These are phyloP conservation scores for Sclerospora graminicola DNA, from an alignment of 352 stramenopile species.

Conservation along the genomic window DNA sequence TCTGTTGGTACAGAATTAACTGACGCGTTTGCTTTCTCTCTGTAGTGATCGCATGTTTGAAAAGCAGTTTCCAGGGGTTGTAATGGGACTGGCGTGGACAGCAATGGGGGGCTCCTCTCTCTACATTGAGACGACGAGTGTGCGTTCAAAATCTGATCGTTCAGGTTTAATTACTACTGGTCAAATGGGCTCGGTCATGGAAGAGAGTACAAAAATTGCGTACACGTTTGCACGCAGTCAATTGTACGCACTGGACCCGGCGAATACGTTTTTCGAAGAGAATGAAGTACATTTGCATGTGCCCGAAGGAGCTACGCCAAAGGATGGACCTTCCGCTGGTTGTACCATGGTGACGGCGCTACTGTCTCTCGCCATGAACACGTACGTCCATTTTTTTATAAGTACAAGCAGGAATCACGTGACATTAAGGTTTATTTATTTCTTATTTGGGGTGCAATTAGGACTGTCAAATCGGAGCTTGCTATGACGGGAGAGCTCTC, in stretches of 20 bases:
- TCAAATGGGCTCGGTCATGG: slow-evolving; percentile 97
- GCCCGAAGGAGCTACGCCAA: slow-evolving; percentile 81
- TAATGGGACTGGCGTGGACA: slow-evolving; percentile 99
- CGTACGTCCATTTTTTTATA: slow-evolving; percentile 25
- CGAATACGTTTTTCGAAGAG: slow-evolving; percentile 93
- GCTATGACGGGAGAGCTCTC: slow-evolving; percentile 87
- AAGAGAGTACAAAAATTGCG: slow-evolving; percentile 96
- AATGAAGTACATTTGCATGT: slow-evolving; percentile 88
- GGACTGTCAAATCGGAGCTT: slow-evolving; percentile 85
- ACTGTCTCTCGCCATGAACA: slow-evolving; percentile 56
- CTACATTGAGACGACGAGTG: slow-evolving; percentile 95
- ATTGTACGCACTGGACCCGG: slow-evolving; percentile 44
- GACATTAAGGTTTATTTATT: slow-evolving; percentile 7
- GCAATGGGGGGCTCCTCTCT: slow-evolving; percentile 95
- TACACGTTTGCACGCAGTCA: slow-evolving; percentile 89
- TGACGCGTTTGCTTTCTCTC: slow-evolving; percentile 2
- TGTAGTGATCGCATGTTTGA: slow-evolving; percentile 94
- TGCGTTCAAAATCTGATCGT: slow-evolving; percentile 55
- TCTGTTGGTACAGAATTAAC: no score
- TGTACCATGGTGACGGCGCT: slow-evolving; percentile 81
- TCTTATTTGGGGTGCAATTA: slow-evolving; percentile 18
- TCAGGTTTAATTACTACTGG: slow-evolving; percentile 84
- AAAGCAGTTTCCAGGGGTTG: slow-evolving; percentile 88
- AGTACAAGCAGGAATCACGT: not conserved
- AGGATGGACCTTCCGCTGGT: slow-evolving; percentile 84